Evolutionary conservation across 106 monocot species (phyloP).

Genomic region (Dioscorea dumetorum): DNA sequence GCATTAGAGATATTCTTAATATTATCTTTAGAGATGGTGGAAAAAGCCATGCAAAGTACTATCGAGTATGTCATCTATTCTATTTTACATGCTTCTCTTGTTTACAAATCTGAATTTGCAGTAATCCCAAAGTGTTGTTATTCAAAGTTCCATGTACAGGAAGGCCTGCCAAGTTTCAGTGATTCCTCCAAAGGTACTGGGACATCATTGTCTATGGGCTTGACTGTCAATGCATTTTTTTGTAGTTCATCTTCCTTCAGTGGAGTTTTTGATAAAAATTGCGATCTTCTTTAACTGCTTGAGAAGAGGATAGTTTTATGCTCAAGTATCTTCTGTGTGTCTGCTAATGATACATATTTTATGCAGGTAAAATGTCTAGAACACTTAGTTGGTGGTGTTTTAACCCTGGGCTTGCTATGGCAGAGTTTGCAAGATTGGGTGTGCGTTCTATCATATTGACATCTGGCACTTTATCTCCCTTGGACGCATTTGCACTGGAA

Average conservation of each 20-base stretch:
- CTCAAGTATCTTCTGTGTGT: background rate
- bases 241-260: background rate
- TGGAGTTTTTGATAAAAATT: too few relatives aligned
- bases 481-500: slow-evolving; percentile 87
- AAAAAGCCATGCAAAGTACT: slow-evolving; percentile 69
- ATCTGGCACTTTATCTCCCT: slow-evolving; percentile 86
- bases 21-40: slow-evolving; percentile 83
- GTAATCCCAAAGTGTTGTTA: slow-evolving; percentile 4
- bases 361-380: slow-evolving; percentile 59
- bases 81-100: background rate
- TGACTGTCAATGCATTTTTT: background rate
- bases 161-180: slow-evolving; percentile 33
- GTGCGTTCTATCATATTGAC: slow-evolving; percentile 87
- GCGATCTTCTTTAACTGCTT: background rate
- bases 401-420: slow-evolving; percentile 94
- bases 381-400: slow-evolving; percentile 99
- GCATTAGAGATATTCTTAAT: slow-evolving; percentile 69
- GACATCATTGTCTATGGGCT: background rate
- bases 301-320: background rate
- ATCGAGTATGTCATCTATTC: slow-evolving; percentile 47
- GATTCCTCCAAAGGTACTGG: slow-evolving; percentile 66
- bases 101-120: background rate
- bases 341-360: background rate
- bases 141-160: slow-evolving; percentile 92
- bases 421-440: slow-evolving; percentile 63